A percentile compares a stretch with the other conserved stretches of the same genome.
Conservation (phyloP, 352 stramenopile species). For the Phytophthora sp. region DNA sequence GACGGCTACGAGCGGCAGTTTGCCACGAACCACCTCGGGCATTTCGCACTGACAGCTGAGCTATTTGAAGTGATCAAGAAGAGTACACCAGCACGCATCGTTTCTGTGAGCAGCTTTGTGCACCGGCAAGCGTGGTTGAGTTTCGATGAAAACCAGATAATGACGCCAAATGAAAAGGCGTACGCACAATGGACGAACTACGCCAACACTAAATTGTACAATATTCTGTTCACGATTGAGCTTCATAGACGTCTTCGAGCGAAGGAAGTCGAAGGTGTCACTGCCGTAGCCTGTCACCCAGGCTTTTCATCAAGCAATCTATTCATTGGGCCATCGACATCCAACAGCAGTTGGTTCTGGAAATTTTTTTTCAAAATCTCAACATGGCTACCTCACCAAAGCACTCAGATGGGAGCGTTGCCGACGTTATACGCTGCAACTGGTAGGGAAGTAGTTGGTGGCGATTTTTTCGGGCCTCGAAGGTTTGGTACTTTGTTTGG, state of each 20-base stretch:
- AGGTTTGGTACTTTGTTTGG: conserved; percentile 25
- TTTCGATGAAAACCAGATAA: conserved; percentile 3
- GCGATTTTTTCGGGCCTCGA: conserved; percentile 5
- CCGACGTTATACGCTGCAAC: conserved; percentile 14
- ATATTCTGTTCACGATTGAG: conserved; percentile 91
- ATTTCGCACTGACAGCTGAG: conserved; percentile 48
- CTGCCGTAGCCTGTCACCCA: not conserved
- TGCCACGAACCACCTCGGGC: conserved; percentile 57
- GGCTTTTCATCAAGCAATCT: conserved; percentile 23
- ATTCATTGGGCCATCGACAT: not conserved
- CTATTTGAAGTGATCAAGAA: conserved; percentile 35
- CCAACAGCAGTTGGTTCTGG: conserved; percentile 7
- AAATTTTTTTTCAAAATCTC: not conserved
- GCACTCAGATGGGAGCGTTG: not conserved
- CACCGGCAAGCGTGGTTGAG: conserved; percentile 14
- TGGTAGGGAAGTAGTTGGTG: not conserved
- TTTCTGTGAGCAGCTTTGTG: conserved; percentile 38
- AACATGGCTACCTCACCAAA: not conserved
- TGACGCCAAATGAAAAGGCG: conserved; percentile 4
- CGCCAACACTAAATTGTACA: conserved; percentile 88
- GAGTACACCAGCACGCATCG: conserved; percentile 21
- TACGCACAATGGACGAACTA: conserved; percentile 50
- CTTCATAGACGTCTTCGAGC: conserved; percentile 52
- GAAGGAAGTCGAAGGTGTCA: not conserved
- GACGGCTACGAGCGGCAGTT: conserved; percentile 60